phyloP scores from a whole-genome alignment of 2,329 filamentous ascomycete species.

The Apiospora koreana region DNA sequence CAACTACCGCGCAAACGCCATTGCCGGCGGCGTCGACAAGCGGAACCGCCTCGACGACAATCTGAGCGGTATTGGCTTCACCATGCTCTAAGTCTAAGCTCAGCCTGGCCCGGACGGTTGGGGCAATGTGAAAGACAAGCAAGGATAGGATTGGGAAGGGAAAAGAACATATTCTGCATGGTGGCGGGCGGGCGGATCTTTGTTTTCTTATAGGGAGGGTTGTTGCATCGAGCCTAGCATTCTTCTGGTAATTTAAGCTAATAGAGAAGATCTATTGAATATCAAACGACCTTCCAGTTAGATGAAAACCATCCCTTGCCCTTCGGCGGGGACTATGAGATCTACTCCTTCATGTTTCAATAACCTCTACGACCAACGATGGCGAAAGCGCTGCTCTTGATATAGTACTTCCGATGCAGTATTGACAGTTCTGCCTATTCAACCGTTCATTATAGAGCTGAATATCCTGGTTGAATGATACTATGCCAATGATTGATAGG shows the following conservation, averaged over 20 bases:
- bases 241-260: not conserved
- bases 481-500: no score
- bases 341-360: no score
- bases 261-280: conserved; percentile 1
- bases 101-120: no score
- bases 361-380: no score
- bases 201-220: not conserved
- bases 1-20: conserved; percentile 89
- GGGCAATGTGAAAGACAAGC: not conserved
- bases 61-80: conserved; percentile 85
- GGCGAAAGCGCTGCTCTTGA: no score
- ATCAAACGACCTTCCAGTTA: not conserved
- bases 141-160: not conserved
- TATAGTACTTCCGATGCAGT: no score
- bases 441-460: no score
- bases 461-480: no score
- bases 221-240: conserved; percentile 5
- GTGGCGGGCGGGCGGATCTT: not conserved
- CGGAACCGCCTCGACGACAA: conserved; percentile 76
- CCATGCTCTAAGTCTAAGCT: conserved; percentile 62
- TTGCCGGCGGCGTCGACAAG: conserved; percentile 81
- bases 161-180: not conserved
- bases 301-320: no score
- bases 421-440: no score
- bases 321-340: no score